Conservation (phyloP, 371 early-diverging fungal species). For the Cokeromyces recurvatus region DNA sequence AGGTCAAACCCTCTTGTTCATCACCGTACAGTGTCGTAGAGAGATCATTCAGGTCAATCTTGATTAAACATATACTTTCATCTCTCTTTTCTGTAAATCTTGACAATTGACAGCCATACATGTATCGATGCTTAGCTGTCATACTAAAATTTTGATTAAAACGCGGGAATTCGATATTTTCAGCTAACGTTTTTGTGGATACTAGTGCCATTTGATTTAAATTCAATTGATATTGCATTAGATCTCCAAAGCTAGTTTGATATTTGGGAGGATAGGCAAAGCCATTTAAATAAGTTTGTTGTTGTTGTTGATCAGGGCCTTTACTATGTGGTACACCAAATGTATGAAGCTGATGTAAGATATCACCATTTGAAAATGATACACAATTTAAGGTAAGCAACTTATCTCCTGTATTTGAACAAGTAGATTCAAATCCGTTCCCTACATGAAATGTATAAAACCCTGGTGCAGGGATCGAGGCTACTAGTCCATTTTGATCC, state of each 20-base stretch:
- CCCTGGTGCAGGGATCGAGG: slow-evolving; percentile 36
- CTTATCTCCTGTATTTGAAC: slow-evolving; percentile 17
- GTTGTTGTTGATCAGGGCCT: slow-evolving; percentile 2
- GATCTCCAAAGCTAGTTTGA: slow-evolving; percentile 28
- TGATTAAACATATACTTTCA: slow-evolving; percentile 34
- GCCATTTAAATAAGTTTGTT: slow-evolving; percentile 10
- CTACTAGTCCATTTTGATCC: slow-evolving; percentile 29
- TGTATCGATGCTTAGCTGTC: slow-evolving; percentile 14
- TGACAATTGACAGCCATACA: slow-evolving; percentile 42
- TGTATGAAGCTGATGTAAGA: slow-evolving; percentile 27
- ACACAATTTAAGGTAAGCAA: slow-evolving; percentile 26
- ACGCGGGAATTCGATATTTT: slow-evolving; percentile 50
- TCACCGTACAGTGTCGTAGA: neutral
- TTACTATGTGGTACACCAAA: slow-evolving; percentile 23
- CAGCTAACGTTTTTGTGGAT: slow-evolving; percentile 16
- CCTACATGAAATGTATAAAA: slow-evolving; percentile 53
- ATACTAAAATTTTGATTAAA: slow-evolving; percentile 6
- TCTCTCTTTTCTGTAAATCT: slow-evolving; percentile 19
- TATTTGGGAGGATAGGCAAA: slow-evolving; percentile 11
- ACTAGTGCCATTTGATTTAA: slow-evolving; percentile 11
- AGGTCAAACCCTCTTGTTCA: slow-evolving; percentile 33
- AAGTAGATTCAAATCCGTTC: slow-evolving; percentile 46
- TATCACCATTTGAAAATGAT: slow-evolving; percentile 26
- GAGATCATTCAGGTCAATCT: slow-evolving; percentile 26
- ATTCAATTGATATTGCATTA: slow-evolving; percentile 20